Conservation (phyloP, 2,329 filamentous ascomycete species). For the Fusarium sp. region DNA sequence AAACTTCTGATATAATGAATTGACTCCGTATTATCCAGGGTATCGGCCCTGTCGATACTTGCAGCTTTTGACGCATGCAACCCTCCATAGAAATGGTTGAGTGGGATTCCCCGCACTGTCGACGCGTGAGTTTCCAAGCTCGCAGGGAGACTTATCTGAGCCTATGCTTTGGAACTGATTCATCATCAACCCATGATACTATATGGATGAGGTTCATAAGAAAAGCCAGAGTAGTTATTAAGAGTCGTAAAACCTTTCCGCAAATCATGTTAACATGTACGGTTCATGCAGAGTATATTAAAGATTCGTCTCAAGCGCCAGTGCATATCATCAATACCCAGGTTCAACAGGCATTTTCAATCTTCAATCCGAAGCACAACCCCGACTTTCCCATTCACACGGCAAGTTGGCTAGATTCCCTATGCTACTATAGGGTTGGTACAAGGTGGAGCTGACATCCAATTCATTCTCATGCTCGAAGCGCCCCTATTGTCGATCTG, state of each 20-base stretch:
- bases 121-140: neutral
- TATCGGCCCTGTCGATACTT: neutral
- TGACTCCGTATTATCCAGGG: constrained; percentile 9
- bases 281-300: neutral
- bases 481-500: constrained; percentile 8
- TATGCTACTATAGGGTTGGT: neutral
- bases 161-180: neutral
- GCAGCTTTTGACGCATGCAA: constrained; percentile 12
- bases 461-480: neutral
- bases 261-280: neutral
- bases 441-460: constrained; percentile 4
- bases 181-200: neutral
- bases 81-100: constrained; percentile 1
- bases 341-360: neutral
- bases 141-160: neutral
- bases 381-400: constrained; percentile 5
- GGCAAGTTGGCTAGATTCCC: neutral
- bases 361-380: neutral
- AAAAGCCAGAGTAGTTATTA: neutral
- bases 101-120: constrained; percentile 13
- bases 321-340: neutral
- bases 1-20: neutral
- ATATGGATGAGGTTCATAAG: too few species aligned
- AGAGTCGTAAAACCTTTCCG: neutral
- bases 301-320: neutral